Conservation (phyloP, 495 filamentous ascomycete genomes). For the Lophiostoma macrostomum region DNA sequence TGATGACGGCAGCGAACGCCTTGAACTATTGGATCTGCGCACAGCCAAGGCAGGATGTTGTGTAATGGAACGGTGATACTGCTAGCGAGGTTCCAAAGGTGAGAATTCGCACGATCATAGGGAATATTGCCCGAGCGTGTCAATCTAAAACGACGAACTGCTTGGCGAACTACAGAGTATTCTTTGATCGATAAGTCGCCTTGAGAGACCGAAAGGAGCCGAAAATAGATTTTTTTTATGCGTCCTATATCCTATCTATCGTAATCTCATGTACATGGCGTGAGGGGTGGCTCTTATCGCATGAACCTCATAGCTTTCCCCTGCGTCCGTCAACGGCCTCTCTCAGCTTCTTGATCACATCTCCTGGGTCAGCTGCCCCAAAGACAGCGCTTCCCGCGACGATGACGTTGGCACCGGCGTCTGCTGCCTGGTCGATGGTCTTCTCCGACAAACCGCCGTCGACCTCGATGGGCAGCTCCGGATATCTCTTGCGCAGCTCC, state of each 20-base stretch:
- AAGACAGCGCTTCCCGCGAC: constrained; percentile 97
- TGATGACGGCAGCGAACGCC: too few species aligned
- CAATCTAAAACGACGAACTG: too few species aligned
- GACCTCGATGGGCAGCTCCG: constrained; percentile 92
- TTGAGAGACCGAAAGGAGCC: too few species aligned
- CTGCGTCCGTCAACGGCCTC: constrained; percentile 68
- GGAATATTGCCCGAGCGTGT: too few species aligned
- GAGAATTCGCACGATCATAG: too few species aligned
- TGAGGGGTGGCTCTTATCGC: neutral
- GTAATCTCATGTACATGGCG: neutral
- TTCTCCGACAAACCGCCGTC: constrained; percentile 85
- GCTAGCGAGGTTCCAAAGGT: too few species aligned
- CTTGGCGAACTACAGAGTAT: too few species aligned
- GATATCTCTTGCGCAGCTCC: constrained; percentile 78
- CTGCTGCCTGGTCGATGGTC: constrained; percentile 91
- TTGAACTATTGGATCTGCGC: too few species aligned
- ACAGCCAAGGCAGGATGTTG: too few species aligned
- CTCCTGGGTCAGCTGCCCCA: constrained; percentile 79
- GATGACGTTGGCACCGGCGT: constrained; percentile 96
- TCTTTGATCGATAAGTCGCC: too few species aligned
- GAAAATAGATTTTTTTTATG: too few species aligned
- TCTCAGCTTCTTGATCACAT: constrained; percentile 77
- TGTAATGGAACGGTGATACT: too few species aligned
- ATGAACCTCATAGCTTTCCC: constrained; percentile 22
- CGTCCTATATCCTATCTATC: neutral